Percentiles rank a stretch among this genome's conserved stretches.
These are phyloP conservation scores for Secale cereale DNA, from an alignment of 176 grass and related monocot genomes.

Conservation along the genomic window DNA sequence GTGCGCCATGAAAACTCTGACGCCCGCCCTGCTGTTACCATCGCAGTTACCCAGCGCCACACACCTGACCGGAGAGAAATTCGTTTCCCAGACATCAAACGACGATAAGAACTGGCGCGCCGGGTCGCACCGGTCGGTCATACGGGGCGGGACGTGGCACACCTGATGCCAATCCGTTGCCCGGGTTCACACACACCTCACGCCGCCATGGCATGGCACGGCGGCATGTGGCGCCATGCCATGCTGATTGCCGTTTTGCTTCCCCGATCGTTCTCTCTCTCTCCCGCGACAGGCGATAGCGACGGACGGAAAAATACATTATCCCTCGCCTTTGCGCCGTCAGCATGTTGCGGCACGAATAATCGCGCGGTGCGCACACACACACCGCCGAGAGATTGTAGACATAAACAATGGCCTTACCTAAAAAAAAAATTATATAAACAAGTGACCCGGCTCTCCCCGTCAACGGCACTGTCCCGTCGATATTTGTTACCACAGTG, in stretches of 20 bases:
- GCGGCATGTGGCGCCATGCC: background rate
- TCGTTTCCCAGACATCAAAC: too few relatives aligned
- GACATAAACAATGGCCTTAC: background rate
- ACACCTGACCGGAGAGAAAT: background rate
- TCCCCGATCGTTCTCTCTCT: too few relatives aligned
- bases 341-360: slow-evolving; percentile 12
- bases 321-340: background rate
- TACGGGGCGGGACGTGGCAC: background rate
- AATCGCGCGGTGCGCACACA: background rate
- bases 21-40: background rate
- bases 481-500: background rate
- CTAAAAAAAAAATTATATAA: too few relatives aligned
- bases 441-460: background rate
- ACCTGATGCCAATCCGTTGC: slow-evolving; percentile 11
- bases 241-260: background rate
- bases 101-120: background rate
- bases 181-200: slow-evolving; percentile 33
- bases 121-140: too few relatives aligned
- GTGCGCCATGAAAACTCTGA: background rate
- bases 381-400: background rate
- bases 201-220: background rate
- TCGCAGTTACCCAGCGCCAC: background rate
- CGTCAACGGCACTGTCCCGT: slow-evolving; percentile 21
- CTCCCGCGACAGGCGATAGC: background rate
- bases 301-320: background rate